A percentile compares a stretch with the other conserved stretches of the same genome.
These are phyloP conservation scores for Hirsutella thompsonii DNA, from an alignment of 2,329 filamentous ascomycete species.

Conservation along the genomic window DNA sequence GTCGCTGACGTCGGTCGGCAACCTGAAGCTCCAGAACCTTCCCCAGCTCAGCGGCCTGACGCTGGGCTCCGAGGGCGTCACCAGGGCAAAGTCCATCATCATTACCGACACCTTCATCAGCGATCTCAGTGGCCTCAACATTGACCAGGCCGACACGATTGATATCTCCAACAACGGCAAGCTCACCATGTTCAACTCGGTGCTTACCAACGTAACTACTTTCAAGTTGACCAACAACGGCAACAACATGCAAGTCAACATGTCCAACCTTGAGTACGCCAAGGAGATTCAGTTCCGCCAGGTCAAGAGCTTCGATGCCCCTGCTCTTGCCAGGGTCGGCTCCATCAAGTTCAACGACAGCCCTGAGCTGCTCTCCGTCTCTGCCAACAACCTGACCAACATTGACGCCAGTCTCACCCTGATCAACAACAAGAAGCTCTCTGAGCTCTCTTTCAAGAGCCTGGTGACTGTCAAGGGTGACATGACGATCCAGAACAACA, in stretches of 20 bases:
- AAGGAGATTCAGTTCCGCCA: slow-evolving; percentile 49
- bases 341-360: slow-evolving; percentile 79
- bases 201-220: slow-evolving; percentile 61
- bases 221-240: slow-evolving; percentile 75
- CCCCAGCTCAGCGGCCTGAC: slow-evolving; percentile 39
- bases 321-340: slow-evolving; percentile 53
- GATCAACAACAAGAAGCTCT: slow-evolving; percentile 46
- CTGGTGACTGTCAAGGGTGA: slow-evolving; percentile 63
- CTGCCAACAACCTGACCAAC: slow-evolving; percentile 44
- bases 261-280: slow-evolving; percentile 62
- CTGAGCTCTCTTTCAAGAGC: slow-evolving; percentile 63
- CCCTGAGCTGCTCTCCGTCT: slow-evolving; percentile 53
- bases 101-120: slow-evolving; percentile 81
- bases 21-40: slow-evolving; percentile 61
- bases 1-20: slow-evolving; percentile 48
- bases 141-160: slow-evolving; percentile 58
- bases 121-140: slow-evolving; percentile 68
- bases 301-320: slow-evolving; percentile 59
- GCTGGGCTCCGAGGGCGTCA: slow-evolving; percentile 44
- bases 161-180: slow-evolving; percentile 85
- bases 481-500: slow-evolving; percentile 86
- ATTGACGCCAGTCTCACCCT: slow-evolving; percentile 46
- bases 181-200: slow-evolving; percentile 62
- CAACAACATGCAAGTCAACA: slow-evolving; percentile 52
- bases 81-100: slow-evolving; percentile 51